Percentiles rank a stretch among this genome's conserved stretches.
These are phyloP conservation scores for Cicer judaicum DNA, from an alignment of 306 rosid genomes.

Conservation along the genomic window DNA sequence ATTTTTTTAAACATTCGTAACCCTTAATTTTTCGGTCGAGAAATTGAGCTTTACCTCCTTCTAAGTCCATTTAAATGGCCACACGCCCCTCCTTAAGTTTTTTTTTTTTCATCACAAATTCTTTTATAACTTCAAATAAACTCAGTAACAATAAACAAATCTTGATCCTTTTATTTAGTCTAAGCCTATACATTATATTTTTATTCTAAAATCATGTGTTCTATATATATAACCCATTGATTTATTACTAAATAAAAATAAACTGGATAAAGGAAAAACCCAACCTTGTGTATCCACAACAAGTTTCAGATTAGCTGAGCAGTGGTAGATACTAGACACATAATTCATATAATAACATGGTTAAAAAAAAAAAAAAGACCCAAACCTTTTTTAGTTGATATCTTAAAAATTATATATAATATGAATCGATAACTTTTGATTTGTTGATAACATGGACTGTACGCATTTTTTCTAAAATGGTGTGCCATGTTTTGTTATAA, in stretches of 20 bases:
- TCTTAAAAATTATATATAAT: background rate
- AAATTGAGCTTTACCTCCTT: background rate
- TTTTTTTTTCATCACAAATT: background rate
- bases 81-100: background rate
- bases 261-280: no score
- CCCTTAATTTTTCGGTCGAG: background rate
- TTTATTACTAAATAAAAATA: no score
- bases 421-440: no score
- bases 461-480: background rate
- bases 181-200: background rate
- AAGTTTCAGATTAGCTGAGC: no score
- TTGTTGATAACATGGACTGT: no score
- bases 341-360: background rate
- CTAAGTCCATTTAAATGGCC: background rate
- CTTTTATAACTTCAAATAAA: background rate
- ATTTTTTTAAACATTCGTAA: no score
- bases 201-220: background rate
- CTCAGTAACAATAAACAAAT: background rate
- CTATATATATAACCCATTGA: no score
- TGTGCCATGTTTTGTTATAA: background rate
- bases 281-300: no score
- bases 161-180: background rate
- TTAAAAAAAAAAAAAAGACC: background rate
- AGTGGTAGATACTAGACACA: no score
- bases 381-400: background rate